Base-by-base conservation (phyloP, 1,139 yeast genomes). In the Candida sp. region DNA sequence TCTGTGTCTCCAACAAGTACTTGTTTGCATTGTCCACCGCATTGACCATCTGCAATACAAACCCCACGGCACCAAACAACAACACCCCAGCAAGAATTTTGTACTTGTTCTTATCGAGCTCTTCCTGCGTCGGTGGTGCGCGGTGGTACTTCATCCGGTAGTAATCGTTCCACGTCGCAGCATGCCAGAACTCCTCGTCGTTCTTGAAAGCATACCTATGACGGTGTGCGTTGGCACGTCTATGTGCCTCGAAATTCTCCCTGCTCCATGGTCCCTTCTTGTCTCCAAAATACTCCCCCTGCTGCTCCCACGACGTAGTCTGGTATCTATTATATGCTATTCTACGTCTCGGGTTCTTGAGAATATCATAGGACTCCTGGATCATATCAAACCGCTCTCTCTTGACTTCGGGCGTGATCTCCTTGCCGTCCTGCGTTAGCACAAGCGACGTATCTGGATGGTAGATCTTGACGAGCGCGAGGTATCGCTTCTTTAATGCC, bases 141-240 rank as follows among this genome's bases (percentile, higher is more conserved):
- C 77, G 56, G 42, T 72, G 63, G 56, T 72, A 72, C 50, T 66
- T 67, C 80, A 77, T 75, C 9, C 66, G 63, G 59, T 77, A 77
- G 59, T 78, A 81, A 59, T 88, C 93, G 54, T 86, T 90, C 93
- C 93, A 88, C 0, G 85, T 84, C 0, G 88, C 88, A 0, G 91
- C 89, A 50, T 71, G 80, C 86, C 88, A 83, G 60, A 84, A 85
- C 26, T 70, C 70, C 49, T 80, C 82, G 58, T 79, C 77, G 39
- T 69, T 63, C 7, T 63, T 58, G 57, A 72, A 75, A 17, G 62
- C 55, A 55, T 73, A 70, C 42, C 67, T 60, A 28, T 49, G 57
- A 25, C 79, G 61, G 53, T 75, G 77, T 7, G 77, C 73, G 53
- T 75, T 70, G 26, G 78, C 80, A 59, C 69, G 63, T 46, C 79